Conservation (phyloP, 2,329 filamentous ascomycete species). For the Emmonsiellopsis sp. region DNA sequence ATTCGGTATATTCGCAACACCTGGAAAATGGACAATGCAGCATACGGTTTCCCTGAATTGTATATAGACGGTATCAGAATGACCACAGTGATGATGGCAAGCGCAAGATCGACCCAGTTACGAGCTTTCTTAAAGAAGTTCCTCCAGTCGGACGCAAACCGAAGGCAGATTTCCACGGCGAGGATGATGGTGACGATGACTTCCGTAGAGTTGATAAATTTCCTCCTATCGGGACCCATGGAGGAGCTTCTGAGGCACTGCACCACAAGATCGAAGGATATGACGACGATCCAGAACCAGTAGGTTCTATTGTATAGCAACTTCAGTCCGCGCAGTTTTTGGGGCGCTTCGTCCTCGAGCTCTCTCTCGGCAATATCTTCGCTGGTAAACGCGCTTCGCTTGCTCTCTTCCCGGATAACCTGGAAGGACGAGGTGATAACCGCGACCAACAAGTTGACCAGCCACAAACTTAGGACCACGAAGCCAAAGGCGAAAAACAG, state of each 20-base stretch:
- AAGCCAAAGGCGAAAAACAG: conserved; percentile 66
- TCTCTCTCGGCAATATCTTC: conserved; percentile 50
- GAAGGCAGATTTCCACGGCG: conserved; percentile 70
- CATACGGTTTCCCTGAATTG: conserved; percentile 62
- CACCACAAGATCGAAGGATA: conserved; percentile 68
- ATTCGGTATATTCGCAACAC: conserved; percentile 86
- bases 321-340: conserved; percentile 48
- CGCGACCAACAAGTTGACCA: conserved; percentile 87
- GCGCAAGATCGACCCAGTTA: conserved; percentile 70
- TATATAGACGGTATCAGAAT: conserved; percentile 80
- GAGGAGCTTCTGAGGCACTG: conserved; percentile 67
- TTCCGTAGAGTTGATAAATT: conserved; percentile 65
- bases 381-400: conserved; percentile 81
- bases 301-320: conserved; percentile 63
- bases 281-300: conserved; percentile 71
- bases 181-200: conserved; percentile 68
- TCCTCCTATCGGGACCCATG: conserved; percentile 55
- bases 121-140: conserved; percentile 63
- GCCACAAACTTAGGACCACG: conserved; percentile 90
- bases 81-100: conserved; percentile 72
- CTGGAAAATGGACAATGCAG: conserved; percentile 87
- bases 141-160: conserved; percentile 71
- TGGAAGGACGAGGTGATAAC: conserved; percentile 99
- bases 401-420: conserved; percentile 93
- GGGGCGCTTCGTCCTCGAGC: conserved; percentile 26